Evolutionary conservation across 2,329 filamentous ascomycete species (phyloP).

Genomic region (Bertia moriformis): DNA sequence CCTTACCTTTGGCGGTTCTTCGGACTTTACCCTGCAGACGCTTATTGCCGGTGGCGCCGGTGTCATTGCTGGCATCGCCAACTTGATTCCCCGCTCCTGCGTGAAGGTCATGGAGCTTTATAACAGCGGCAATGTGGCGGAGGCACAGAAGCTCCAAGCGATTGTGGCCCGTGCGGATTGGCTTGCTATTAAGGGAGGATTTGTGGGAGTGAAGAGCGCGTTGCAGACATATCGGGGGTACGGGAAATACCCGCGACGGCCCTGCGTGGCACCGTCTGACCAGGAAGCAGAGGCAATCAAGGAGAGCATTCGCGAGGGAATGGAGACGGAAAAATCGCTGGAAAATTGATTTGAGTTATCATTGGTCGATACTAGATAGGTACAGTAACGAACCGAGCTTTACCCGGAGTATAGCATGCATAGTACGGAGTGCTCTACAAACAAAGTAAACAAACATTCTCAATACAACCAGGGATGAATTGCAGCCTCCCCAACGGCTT

Average conservation of each 20-base stretch:
- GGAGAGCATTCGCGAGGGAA: conserved; percentile 18
- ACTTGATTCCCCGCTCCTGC: conserved; percentile 53
- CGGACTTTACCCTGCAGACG: conserved; percentile 61
- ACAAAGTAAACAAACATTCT: too few species aligned
- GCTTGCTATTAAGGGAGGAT: conserved; percentile 54
- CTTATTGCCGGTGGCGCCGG: conserved; percentile 57
- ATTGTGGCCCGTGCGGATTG: conserved; percentile 54
- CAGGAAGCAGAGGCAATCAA: conserved; percentile 15
- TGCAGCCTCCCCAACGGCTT: too few species aligned
- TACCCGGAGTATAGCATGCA: too few species aligned
- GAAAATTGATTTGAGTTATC: too few species aligned
- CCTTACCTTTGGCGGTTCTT: conserved; percentile 58
- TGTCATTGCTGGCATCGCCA: conserved; percentile 58
- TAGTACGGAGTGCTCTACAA: too few species aligned
- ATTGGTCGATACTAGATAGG: too few species aligned
- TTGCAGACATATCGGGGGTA: conserved; percentile 50
- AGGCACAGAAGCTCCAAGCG: conserved; percentile 49
- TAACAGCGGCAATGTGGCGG: conserved; percentile 37
- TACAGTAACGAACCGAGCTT: too few species aligned
- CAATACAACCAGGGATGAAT: too few species aligned
- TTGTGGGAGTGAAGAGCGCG: conserved; percentile 55
- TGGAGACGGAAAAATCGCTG: conserved; percentile 17
- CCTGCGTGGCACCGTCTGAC: conserved; percentile 17
- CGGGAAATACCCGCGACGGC: conserved; percentile 42
- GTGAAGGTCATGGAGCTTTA: conserved; percentile 46